Evolutionary conservation across 352 stramenopile species (phyloP).

Genomic region (Globisporangium nunn): DNA sequence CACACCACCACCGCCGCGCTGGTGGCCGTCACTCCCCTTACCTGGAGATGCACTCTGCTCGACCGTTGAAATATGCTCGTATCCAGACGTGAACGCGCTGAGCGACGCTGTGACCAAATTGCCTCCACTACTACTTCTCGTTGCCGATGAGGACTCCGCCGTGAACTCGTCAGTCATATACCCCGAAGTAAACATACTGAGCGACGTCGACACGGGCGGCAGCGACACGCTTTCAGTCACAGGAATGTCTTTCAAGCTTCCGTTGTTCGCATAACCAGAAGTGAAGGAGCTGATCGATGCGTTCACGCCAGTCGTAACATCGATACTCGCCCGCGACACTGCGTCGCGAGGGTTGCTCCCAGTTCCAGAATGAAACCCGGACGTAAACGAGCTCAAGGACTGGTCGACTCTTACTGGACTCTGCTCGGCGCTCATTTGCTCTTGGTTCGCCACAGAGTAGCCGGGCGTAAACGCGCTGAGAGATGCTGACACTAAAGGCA

Average conservation of each 20-base stretch:
- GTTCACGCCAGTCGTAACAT: neutral
- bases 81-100: conserved; percentile 20
- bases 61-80: conserved; percentile 1
- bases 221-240: neutral
- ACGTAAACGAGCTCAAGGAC: conserved; percentile 23
- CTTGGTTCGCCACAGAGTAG: neutral
- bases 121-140: neutral
- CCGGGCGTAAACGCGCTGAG: conserved; percentile 21
- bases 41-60: conserved; percentile 2
- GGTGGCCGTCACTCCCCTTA: neutral
- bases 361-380: neutral
- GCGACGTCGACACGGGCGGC: conserved; percentile 9
- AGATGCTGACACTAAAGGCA: conserved; percentile 11
- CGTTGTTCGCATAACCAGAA: conserved; percentile 12
- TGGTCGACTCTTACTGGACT: neutral
- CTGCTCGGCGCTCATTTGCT: neutral
- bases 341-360: neutral
- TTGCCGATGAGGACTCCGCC: neutral
- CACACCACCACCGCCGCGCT: neutral
- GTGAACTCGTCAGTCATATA: neutral
- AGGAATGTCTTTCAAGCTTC: neutral
- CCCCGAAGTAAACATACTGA: conserved; percentile 22
- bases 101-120: conserved; percentile 12
- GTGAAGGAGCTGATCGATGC: conserved; percentile 25
- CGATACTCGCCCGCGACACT: neutral